phyloP scores from a whole-genome alignment of 768 basidiomycete genomes.

The Mycena crocata region DNA sequence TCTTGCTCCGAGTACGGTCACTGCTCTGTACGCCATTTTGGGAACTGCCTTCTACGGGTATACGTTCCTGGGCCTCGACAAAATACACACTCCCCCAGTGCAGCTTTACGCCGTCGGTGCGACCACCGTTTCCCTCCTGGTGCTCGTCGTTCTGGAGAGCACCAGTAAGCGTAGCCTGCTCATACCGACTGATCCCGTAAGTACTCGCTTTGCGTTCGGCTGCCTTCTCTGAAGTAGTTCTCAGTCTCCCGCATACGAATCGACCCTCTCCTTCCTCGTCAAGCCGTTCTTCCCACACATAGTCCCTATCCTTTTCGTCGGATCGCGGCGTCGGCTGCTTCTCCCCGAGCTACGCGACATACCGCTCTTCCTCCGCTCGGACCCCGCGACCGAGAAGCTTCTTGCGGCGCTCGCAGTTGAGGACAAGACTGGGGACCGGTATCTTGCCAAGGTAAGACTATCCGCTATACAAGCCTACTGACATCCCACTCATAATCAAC shows the following conservation, averaged over 20 bases:
- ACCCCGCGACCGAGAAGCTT: constrained; percentile 22
- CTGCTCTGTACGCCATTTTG: constrained; percentile 5
- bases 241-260: constrained; percentile 19
- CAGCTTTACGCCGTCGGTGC: neutral
- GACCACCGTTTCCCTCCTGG: constrained; percentile 1
- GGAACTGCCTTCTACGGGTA: constrained; percentile 8
- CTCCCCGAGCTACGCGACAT: constrained; percentile 25
- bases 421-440: constrained; percentile 7
- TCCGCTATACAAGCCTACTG: neutral
- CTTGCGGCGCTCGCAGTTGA: constrained; percentile 16
- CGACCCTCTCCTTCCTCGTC: constrained; percentile 22
- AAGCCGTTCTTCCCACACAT: constrained; percentile 27
- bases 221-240: neutral
- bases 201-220: neutral
- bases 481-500: neutral
- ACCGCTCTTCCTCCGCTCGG: constrained; percentile 8
- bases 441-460: constrained; percentile 1
- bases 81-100: neutral
- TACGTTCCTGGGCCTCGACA: neutral
- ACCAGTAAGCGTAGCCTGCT: constrained; percentile 18
- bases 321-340: constrained; percentile 7
- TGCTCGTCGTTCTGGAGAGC: constrained; percentile 20
- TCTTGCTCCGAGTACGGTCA: constrained; percentile 16
- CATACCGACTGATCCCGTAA: constrained; percentile 18
- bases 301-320: constrained; percentile 11